Evolutionary conservation across 352 stramenopile genomes (phyloP), one percentile per base, ranked within the genome.

Genomic region (Pythium apleroticum): DNA sequence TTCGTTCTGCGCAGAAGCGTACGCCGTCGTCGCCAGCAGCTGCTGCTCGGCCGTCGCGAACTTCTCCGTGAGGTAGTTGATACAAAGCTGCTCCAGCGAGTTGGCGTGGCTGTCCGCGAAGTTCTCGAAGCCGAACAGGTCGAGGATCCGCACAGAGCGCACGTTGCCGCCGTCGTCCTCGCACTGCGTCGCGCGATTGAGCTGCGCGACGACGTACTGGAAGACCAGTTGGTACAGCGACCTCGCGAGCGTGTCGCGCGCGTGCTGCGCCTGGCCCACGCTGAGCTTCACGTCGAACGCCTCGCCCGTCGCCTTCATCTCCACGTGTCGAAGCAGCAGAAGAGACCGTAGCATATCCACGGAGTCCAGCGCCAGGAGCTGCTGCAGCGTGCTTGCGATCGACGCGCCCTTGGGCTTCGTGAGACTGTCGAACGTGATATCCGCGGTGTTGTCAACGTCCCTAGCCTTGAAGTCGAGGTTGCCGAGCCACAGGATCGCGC

Each of bases 41-140:
- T 71, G 60, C 27, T 71, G 41, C 25, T 90, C 80, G 12, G 69
- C 77, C 6, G 61, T 64, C 22, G 84, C 84, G 11, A 93, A 72
- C 49, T 91, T 93, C 30, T 93, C 84, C n/a, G 76, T 91, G 63
- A 90, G 58, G 64, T 89, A 93, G 56, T 93, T 93, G 58, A 93
- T 90, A 49, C 82, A 91, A 0, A 93, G 72, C 53, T 93, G 84
- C 71, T 89, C 84, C 35, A 91, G 71, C 22, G 84, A 93, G 63
- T 91, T 91, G 28, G 64, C 55, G 22, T 56, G 15, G 24, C 43
- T 45, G 35, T 37, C 43, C 1, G 10, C 35, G n/a, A 93, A 71
- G 55, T 84, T 76, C 69, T 93, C 84, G 49, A 91, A 93, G 0
- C 84, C 84, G 61, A 90, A 91, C 35, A 91, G 71, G 28, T 93